phyloP scores from a whole-genome alignment of 176 grass and related monocot genomes.

The Zizania latifolia region DNA sequence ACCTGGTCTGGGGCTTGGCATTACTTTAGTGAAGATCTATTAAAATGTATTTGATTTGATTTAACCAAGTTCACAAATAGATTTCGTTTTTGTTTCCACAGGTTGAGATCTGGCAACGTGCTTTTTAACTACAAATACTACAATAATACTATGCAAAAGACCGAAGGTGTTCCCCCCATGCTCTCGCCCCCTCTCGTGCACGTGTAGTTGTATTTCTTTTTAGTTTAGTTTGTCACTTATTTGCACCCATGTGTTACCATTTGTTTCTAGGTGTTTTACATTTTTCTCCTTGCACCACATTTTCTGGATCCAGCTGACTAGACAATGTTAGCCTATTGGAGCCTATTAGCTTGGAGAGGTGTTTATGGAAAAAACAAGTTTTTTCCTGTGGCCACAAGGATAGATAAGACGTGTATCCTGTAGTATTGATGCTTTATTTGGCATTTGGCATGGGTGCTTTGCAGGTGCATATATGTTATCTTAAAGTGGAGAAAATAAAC shows the following conservation, averaged over 20 bases:
- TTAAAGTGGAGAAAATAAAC: no score
- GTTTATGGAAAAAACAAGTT: no score
- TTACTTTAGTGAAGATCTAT: background rate
- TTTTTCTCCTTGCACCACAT: background rate
- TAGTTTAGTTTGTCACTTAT: background rate
- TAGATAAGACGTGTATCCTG: no score
- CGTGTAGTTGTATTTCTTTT: background rate
- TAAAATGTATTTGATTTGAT: constrained; percentile 21
- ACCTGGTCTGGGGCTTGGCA: background rate
- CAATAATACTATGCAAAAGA: constrained; percentile 84
- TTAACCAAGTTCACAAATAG: background rate
- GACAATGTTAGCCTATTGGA: constrained; percentile 1
- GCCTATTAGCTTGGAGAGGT: no score
- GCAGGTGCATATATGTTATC: no score
- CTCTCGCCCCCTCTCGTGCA: background rate
- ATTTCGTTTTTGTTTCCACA: constrained; percentile 30
- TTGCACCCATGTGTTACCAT: background rate
- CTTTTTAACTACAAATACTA: constrained; percentile 98
- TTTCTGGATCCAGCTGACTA: background rate
- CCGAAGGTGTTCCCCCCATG: constrained; percentile 59
- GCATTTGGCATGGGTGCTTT: no score
- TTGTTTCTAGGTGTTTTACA: background rate
- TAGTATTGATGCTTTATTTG: no score
- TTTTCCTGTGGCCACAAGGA: no score
- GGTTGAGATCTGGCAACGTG: constrained; percentile 94